A percentile compares a stretch with the other conserved stretches of the same genome.
These are phyloP conservation scores for Aspergillus fischeri DNA, from an alignment of 2,329 filamentous ascomycete species.

Conservation along the genomic window DNA sequence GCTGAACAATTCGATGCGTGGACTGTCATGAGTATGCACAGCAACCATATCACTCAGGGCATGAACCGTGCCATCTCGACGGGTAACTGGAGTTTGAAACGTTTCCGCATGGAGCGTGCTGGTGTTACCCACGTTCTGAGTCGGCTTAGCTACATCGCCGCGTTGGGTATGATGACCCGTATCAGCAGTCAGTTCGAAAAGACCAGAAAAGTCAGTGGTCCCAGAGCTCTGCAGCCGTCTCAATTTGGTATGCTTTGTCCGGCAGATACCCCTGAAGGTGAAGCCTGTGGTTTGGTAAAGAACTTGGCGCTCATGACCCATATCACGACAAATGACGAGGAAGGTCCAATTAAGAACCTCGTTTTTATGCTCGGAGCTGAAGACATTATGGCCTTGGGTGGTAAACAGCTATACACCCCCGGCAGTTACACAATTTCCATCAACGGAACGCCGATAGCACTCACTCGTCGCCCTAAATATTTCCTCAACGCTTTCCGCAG, in stretches of 20 bases:
- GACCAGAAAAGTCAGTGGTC: constrained; percentile 92
- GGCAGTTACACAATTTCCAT: constrained; percentile 89
- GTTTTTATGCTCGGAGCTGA: constrained; percentile 83
- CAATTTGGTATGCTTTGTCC: constrained; percentile 98
- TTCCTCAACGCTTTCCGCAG: constrained; percentile 83
- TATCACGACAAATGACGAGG: constrained; percentile 94
- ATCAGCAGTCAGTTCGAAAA: constrained; percentile 99
- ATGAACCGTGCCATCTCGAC: constrained; percentile 96
- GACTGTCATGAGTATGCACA: constrained; percentile 76
- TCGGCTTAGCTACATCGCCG: constrained; percentile 91
- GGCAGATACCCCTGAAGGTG: constrained; percentile 96
- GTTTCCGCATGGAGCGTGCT: constrained; percentile 97
- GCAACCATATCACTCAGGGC: constrained; percentile 81
- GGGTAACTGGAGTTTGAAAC: constrained; percentile 95
- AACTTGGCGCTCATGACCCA: constrained; percentile 98
- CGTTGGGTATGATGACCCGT: constrained; percentile 98
- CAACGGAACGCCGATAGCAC: constrained; percentile 88
- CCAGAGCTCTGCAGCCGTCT: constrained; percentile 90
- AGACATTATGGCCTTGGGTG: constrained; percentile 73
- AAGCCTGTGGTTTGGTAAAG: constrained; percentile 96
- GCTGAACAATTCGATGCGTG: constrained; percentile 85
- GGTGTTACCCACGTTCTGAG: constrained; percentile 96
- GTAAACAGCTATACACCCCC: constrained; percentile 78
- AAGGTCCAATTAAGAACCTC: constrained; percentile 80
- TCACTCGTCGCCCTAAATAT: constrained; percentile 79